Percentiles rank a stretch among this genome's conserved stretches.
Conservation (phyloP, 176 grass and related monocot genomes). For the Oryza meyeriana region DNA sequence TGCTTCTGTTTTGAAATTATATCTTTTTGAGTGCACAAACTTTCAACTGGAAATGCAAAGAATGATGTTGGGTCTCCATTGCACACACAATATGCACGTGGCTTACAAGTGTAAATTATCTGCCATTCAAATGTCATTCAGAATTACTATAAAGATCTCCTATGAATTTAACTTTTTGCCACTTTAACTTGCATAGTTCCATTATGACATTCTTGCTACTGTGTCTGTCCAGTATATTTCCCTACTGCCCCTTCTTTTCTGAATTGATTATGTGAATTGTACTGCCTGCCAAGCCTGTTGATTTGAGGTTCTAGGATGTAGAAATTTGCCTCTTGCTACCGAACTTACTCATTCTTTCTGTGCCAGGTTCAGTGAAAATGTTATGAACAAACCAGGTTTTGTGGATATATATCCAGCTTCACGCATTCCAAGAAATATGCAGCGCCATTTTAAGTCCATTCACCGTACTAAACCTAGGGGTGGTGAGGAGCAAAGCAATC, state of each 20-base stretch:
- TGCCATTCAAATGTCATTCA: conserved; percentile 11
- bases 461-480: conserved; percentile 21
- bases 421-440: conserved; percentile 52
- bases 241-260: neutral
- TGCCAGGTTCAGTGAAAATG: conserved; percentile 91
- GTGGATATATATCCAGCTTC: conserved; percentile 90
- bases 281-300: conserved; percentile 8
- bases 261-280: conserved; percentile 10
- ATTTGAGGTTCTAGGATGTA: neutral
- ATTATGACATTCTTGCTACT: neutral
- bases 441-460: conserved; percentile 60
- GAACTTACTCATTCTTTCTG: conserved; percentile 15
- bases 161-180: neutral
- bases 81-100: neutral
- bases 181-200: conserved; percentile 16
- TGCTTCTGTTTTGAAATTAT: neutral
- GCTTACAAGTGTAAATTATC: neutral
- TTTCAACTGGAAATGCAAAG: neutral
- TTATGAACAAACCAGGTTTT: conserved; percentile 78
- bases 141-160: neutral
- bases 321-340: conserved; percentile 20
- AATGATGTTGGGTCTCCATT: neutral
- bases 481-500: conserved; percentile 33
- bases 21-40: conserved; percentile 9
- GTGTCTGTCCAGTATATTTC: neutral